Percentiles rank a stretch among this genome's conserved stretches.
These are phyloP conservation scores for Noccaea bulbosa DNA, from an alignment of 345 rosid species.

Conservation along the genomic window DNA sequence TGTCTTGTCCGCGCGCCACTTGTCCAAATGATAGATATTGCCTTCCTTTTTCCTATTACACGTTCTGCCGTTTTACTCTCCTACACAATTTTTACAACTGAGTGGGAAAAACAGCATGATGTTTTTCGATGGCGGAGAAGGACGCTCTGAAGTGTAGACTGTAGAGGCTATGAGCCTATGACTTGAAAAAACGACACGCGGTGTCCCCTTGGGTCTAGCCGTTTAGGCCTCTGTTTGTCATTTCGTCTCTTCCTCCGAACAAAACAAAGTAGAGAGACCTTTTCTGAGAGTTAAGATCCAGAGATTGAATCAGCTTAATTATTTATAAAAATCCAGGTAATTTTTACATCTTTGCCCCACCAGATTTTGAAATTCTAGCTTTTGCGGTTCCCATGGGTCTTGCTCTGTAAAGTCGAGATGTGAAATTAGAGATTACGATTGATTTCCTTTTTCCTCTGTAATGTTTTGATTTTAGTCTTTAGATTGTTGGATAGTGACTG, in stretches of 20 bases:
- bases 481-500: slow-evolving; percentile 4
- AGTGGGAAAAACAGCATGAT: slow-evolving; percentile 6
- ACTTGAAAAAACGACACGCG: background rate
- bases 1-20: slow-evolving; percentile 34
- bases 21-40: slow-evolving; percentile 18
- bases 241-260: slow-evolving; percentile 25
- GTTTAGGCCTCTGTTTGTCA: slow-evolving; percentile 36
- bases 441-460: background rate
- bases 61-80: slow-evolving; percentile 17
- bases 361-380: slow-evolving; percentile 17
- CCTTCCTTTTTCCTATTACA: slow-evolving; percentile 13
- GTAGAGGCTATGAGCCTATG: background rate
- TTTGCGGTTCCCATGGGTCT: background rate
- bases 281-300: slow-evolving; percentile 40
- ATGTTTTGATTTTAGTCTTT: background rate
- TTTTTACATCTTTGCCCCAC: background rate
- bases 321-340: slow-evolving; percentile 20
- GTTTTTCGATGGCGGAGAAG: background rate
- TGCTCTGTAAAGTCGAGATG: slow-evolving; percentile 16
- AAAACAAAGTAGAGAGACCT: slow-evolving; percentile 11
- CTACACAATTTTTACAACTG: background rate
- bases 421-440: slow-evolving; percentile 21
- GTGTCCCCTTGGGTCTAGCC: slow-evolving; percentile 6
- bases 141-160: slow-evolving; percentile 5
- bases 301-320: slow-evolving; percentile 40